Percentiles rank a stretch among this genome's conserved stretches.
These are phyloP conservation scores for Kwoniella europaea DNA, from an alignment of 768 basidiomycete genomes.

Conservation along the genomic window DNA sequence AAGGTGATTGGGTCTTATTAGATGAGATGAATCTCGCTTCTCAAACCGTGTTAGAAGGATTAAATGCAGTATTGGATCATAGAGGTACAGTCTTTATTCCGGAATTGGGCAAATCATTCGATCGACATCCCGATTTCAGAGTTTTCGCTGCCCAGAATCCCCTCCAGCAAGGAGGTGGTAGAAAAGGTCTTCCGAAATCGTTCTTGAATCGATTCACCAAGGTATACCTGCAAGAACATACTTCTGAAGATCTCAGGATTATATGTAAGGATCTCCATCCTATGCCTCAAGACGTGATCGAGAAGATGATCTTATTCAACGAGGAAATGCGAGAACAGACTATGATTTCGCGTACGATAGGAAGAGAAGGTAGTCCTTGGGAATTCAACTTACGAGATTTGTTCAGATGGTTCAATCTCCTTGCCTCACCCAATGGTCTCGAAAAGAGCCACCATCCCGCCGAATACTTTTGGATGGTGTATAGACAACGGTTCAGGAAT, in stretches of 20 bases:
- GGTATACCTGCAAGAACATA: constrained; percentile 87
- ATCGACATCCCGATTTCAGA: constrained; percentile 87
- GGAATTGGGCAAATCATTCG: constrained; percentile 86
- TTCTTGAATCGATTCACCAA: constrained; percentile 99
- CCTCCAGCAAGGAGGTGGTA: constrained; percentile 89
- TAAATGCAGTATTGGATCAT: constrained; percentile 95
- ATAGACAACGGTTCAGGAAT: constrained; percentile 84
- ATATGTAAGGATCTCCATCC: constrained; percentile 80
- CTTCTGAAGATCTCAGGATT: constrained; percentile 72
- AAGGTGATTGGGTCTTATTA: constrained; percentile 96
- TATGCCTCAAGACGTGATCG: constrained; percentile 65
- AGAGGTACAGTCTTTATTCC: constrained; percentile 93
- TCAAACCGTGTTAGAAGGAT: constrained; percentile 92
- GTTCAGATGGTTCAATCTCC: constrained; percentile 77
- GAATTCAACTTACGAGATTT: constrained; percentile 97
- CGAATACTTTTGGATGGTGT: constrained; percentile 72
- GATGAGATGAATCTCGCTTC: constrained; percentile 99
- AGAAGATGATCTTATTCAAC: constrained; percentile 83
- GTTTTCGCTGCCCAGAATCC: constrained; percentile 99
- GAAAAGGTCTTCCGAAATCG: constrained; percentile 95
- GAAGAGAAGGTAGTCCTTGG: constrained; percentile 84
- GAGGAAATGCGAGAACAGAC: constrained; percentile 71
- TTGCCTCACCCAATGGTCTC: constrained; percentile 52
- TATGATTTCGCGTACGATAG: constrained; percentile 70
- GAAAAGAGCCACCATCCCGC: constrained; percentile 63